Base-by-base conservation (phyloP, 768 basidiomycete species). In the Pleurotus salmoneostramineus region DNA sequence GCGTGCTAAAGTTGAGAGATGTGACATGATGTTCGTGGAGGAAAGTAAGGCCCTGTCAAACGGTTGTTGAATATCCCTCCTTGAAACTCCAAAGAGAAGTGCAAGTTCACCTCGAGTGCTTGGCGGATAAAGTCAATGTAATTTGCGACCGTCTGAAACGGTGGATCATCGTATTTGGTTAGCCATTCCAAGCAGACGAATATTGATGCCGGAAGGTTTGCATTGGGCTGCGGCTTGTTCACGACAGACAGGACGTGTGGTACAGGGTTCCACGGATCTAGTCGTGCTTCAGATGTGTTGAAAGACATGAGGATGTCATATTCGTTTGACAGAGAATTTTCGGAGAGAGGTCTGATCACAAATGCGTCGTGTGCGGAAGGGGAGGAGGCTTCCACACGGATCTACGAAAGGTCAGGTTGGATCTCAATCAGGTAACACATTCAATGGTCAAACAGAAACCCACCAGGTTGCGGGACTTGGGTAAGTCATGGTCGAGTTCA, bases 251-350 rank as follows among this genome's bases (percentile, higher is more conserved):
- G 64, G 7, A 83, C 68, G 45, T 77, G 79, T 4, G 80, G 82
- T 6, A 73, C 68, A 5, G 81, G 75, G 60, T 83, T 83, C 82
- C 82, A 83, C 0, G 82, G 81, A 62, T 83, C 82, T 48, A 69
- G 62, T 10, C 82, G 76, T 5, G 71, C 64, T 43, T 77, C 75
- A 15, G 69, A 68, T 14, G 73, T 68, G 58, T 83, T 82, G 57
- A 82, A 72, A 11, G 75, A 70, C 14, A 76, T 68, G 10, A 80
- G 64, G 10, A 83, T 60, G 32, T 69, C 60, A 6, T 79, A 65
- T 60, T 82, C 80, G 12, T 68, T 73, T 7, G 69, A 66, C 14
- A 40, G 33, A 5, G 48, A 17, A 17, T 37, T 10, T 14, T 65
- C 65, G 46, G 67, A 61, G 8, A 79, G 62, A n/a, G 71, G 69